Percentiles rank a stretch among this genome's conserved stretches.
These are phyloP conservation scores for Penicillium rolfsii DNA, from an alignment of 2,329 filamentous ascomycete genomes.

Conservation along the genomic window DNA sequence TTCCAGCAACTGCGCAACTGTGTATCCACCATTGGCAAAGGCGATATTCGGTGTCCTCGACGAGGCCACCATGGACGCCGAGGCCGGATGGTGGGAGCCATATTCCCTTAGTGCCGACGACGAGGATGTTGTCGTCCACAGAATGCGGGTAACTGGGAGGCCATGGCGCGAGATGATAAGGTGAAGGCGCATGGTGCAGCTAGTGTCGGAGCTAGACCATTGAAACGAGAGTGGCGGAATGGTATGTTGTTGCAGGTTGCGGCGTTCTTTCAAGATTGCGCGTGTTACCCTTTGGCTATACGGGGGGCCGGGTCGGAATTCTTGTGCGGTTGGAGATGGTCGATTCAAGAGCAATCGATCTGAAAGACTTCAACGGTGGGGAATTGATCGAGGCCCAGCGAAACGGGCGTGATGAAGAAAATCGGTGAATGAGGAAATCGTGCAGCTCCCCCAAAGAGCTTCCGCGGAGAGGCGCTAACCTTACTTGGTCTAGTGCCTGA, in stretches of 20 bases:
- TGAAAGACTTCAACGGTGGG: not conserved
- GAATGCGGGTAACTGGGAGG: conserved; percentile 70
- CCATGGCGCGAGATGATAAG: conserved; percentile 72
- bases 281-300: conserved; percentile 4
- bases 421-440: conserved; percentile 12
- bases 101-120: conserved; percentile 18
- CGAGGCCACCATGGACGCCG: conserved; percentile 41
- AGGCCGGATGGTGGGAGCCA: conserved; percentile 27
- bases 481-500: conserved; percentile 5
- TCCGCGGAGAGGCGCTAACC: conserved; percentile 16
- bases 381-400: conserved; percentile 8
- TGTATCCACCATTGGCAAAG: conserved; percentile 59
- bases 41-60: conserved; percentile 41
- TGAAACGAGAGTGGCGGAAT: conserved; percentile 7
- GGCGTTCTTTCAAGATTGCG: conserved; percentile 1
- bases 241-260: not conserved
- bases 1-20: conserved; percentile 74
- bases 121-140: conserved; percentile 66
- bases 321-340: not conserved
- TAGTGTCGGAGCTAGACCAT: conserved; percentile 20
- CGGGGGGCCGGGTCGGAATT: not conserved
- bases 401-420: conserved; percentile 4
- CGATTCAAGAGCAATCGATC: not conserved
- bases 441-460: conserved; percentile 16
- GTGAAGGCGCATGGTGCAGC: conserved; percentile 67